Evolutionary conservation across 169 alveolate species (phyloP), one percentile per base, ranked within the genome.

Genomic region (Plasmodium chabaudi): DNA sequence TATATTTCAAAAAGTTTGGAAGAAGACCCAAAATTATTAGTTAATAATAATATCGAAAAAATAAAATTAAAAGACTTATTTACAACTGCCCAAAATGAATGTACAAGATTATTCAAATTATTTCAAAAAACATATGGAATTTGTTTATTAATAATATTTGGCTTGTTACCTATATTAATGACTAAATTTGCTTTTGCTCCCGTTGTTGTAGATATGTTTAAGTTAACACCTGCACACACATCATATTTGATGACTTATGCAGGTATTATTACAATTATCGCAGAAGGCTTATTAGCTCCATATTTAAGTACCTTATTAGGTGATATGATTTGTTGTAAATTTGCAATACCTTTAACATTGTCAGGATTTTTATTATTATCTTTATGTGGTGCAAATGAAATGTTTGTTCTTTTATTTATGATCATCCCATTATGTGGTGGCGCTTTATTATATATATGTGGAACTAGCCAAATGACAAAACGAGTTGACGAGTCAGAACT

Each of bases 391-490:
- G 69, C 88, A n/a, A 63, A 77, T 39, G 88, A 77, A 34, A 23
- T 51, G 3, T 68, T 77, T 10, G 88, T 77, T 21, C 65, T 77
- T 27, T 49, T 77, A 9, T 77, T 77, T 23, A 77, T 77, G 88
- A 63, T 70, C 21, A 77, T 77, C 13, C 88, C 88, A 10, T 44
- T 77, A 49, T 77, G 88, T 64, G 88, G 88, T 27, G 88, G 88
- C 1, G 88, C 88, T 49, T 64, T 77, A 46, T 21, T 77, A 77
- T 77, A 77, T 57, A 77, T 77, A 17, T 77, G 88, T 64, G 88
- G 88, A 21, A 77, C 88, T 63, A 77, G 88, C 47, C 88, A 77
- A 77, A 77, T 77, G 88, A 77, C 88, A 47, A 77, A 77, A 49
- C 7, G 88, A 13, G 88, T 77, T 0, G 88, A 77, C 2, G 77